A percentile compares a stretch with the other conserved stretches of the same genome.
Evolutionary conservation across 2,329 filamentous ascomycete species (phyloP).

Genomic region (Colletotrichum tofieldiae): DNA sequence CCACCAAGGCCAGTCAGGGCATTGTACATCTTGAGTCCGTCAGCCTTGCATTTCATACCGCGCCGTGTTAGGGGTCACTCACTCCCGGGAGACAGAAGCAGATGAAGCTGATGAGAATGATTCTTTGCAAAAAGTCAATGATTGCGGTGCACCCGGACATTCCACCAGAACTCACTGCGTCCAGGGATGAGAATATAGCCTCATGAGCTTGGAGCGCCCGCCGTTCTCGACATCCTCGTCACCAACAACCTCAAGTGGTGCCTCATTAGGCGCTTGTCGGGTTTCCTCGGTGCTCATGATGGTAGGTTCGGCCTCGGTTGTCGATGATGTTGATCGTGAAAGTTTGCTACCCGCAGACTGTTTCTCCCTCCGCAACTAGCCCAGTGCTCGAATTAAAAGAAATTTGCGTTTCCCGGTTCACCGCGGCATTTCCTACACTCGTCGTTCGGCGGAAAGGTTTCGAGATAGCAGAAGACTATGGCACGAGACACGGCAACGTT

Average conservation of each 20-base stretch:
- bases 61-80: conserved; percentile 44
- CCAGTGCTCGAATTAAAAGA: background rate
- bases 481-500: conserved; percentile 23
- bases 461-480: background rate
- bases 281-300: conserved; percentile 13
- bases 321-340: background rate
- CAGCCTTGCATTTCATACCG: background rate
- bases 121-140: conserved; percentile 42
- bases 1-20: conserved; percentile 62
- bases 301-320: background rate
- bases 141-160: background rate
- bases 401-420: background rate
- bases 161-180: conserved; percentile 51
- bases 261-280: background rate
- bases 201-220: conserved; percentile 44
- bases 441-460: background rate
- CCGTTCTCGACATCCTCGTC: background rate
- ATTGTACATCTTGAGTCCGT: conserved; percentile 61
- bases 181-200: conserved; percentile 61
- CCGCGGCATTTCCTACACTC: background rate
- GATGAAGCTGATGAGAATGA: conserved; percentile 64
- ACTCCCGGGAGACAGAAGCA: conserved; percentile 64
- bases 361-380: background rate
- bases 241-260: background rate
- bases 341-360: background rate